phyloP scores from a whole-genome alignment of 805 yeast species.

The Naumovozyma baii region DNA sequence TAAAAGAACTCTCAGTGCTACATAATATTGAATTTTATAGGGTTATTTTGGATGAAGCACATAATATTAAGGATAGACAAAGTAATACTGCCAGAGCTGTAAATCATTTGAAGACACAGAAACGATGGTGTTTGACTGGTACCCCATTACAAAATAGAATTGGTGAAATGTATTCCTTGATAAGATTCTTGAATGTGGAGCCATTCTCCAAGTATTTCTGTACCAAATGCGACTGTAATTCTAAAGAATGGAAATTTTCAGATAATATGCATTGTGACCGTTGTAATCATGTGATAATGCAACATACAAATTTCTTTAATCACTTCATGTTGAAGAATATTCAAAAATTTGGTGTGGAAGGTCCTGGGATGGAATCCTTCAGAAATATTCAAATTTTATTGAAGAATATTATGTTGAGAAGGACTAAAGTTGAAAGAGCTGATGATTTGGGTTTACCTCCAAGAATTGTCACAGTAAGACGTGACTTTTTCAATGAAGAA shows the following conservation, averaged over 20 bases:
- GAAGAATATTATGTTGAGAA: constrained; percentile 76
- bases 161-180: constrained; percentile 90
- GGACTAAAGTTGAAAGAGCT: constrained; percentile 93
- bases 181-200: constrained; percentile 69
- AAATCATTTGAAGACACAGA: constrained; percentile 55
- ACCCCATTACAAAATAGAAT: constrained; percentile 94
- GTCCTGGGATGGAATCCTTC: constrained; percentile 74
- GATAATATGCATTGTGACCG: constrained; percentile 75
- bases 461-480: constrained; percentile 78
- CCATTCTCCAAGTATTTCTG: constrained; percentile 90
- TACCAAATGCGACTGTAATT: constrained; percentile 81
- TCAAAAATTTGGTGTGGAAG: constrained; percentile 73
- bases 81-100: constrained; percentile 92
- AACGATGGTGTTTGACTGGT: constrained; percentile 89
- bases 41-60: constrained; percentile 92
- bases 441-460: constrained; percentile 98
- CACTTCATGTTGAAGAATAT: constrained; percentile 93
- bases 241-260: constrained; percentile 75
- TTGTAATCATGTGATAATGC: constrained; percentile 91
- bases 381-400: constrained; percentile 63
- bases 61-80: constrained; percentile 90
- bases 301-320: constrained; percentile 89
- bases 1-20: constrained; percentile 65
- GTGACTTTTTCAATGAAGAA: constrained; percentile 84
- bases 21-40: constrained; percentile 73